Base-by-base conservation (phyloP, 2,329 filamentous ascomycete genomes). In the Nakataea oryzae region DNA sequence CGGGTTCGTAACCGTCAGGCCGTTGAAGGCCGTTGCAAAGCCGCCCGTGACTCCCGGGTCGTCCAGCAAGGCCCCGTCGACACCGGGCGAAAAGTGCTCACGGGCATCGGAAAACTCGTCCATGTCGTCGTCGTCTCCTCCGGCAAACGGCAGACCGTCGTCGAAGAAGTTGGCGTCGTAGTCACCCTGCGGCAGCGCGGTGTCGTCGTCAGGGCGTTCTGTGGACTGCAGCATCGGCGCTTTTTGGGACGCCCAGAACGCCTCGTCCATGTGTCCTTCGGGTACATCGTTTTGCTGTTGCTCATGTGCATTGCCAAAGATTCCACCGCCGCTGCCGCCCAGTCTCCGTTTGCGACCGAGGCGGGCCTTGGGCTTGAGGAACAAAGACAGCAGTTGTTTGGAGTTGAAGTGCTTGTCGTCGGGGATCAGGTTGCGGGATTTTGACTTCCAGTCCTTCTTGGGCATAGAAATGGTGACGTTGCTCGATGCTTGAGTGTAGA, bases 121-220 rank as follows among this genome's bases (percentile, higher is more conserved):
- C 57, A 88, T 69, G 59, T 89, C 87, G 58, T 89, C 87, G 61
- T 90, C 88, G 58, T 88, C 86, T 61, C 90, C 88, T 50, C 87
- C 86, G 1, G 84, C 79, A 68, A 91, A 83, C 1, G 87, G 86
- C 66, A 93, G 78, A 1, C 83, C 88, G 68, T 93, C 90, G 70
- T 97, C 95, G 79, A 97, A 99, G 82, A 97, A 99, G 74, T 97
- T 90, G 63, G 95, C 93, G 72, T 97, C 92, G 74, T 97, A 99
- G 71, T 96, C 88, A 64, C 93, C 93, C 67, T 85, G 80, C 3
- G 82, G 81, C 50, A 82, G 73, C 1, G 76, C 81, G 3, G 79
- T 82, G 57, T 86, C 85, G 28, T 88, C 86, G 21, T 63, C 66
- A 26, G 62, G 59, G 69, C 65, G 62, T 57, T 61, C 67, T 8